phyloP scores from a whole-genome alignment of 768 basidiomycete species.

The Serendipita sp. region DNA sequence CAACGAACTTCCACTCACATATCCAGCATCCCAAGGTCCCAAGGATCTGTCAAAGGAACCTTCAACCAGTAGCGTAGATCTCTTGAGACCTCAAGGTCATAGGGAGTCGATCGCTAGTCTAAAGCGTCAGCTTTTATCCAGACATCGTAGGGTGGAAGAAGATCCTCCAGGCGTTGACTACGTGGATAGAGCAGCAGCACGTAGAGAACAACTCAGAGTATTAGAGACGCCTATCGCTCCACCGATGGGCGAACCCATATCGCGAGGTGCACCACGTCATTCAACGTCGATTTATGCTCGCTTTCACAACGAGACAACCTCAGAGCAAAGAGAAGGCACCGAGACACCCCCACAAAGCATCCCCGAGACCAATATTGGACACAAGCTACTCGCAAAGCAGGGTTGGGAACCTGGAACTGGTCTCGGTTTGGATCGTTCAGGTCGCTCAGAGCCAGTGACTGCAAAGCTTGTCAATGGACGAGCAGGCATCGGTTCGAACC shows the following conservation, averaged over 20 bases:
- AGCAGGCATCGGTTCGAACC: background rate
- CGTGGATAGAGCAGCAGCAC: background rate
- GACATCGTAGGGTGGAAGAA: background rate
- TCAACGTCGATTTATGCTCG: background rate
- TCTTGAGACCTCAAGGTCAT: background rate
- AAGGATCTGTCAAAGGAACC: background rate
- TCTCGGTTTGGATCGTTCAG: constrained; percentile 18
- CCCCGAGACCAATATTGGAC: constrained; percentile 45
- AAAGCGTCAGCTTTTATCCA: background rate
- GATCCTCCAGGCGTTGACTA: background rate
- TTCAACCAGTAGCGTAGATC: constrained; percentile 20
- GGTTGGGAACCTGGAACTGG: constrained; percentile 59
- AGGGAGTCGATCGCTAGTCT: background rate
- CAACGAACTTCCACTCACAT: constrained; percentile 45
- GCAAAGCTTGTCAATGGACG: background rate
- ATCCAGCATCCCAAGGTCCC: background rate
- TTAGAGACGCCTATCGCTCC: background rate
- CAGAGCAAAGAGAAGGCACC: constrained; percentile 7
- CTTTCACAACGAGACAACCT: background rate
- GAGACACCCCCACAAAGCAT: constrained; percentile 36
- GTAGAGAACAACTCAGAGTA: background rate
- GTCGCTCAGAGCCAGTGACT: background rate
- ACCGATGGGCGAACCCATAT: background rate
- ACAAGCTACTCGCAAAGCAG: constrained; percentile 50
- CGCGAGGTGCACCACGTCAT: background rate